phyloP scores from a whole-genome alignment of 371 early-diverging fungal species.

The Mortierella sp. region DNA sequence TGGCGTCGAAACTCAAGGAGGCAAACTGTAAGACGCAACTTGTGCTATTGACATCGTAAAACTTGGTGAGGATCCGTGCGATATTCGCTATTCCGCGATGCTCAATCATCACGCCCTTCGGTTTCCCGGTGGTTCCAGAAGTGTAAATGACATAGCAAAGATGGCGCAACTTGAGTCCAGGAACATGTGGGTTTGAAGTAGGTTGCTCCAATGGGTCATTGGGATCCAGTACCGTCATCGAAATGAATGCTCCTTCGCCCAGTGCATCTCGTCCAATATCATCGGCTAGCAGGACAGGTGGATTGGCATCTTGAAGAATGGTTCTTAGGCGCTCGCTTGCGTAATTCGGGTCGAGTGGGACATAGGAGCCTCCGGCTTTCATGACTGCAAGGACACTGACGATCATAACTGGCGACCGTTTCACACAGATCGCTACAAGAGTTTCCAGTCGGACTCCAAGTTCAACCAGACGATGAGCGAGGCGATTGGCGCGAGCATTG shows the following conservation, averaged over 20 bases:
- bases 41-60: neutral
- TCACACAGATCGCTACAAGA: conserved; percentile 11
- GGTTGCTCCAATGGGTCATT: too few species aligned
- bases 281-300: too few species aligned
- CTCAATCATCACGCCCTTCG: conserved; percentile 60
- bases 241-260: too few species aligned
- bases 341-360: conserved; percentile 6
- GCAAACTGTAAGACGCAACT: neutral
- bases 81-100: conserved; percentile 1
- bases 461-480: conserved; percentile 9
- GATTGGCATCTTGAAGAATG: neutral
- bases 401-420: conserved; percentile 9
- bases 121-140: too few species aligned
- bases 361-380: conserved; percentile 17
- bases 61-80: neutral
- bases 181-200: too few species aligned
- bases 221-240: too few species aligned
- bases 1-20: conserved; percentile 15
- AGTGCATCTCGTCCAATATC: too few species aligned
- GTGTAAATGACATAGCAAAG: too few species aligned
- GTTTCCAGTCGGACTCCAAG: conserved; percentile 8
- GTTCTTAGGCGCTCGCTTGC: neutral
- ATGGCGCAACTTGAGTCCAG: too few species aligned
- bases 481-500: conserved; percentile 4
- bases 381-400: conserved; percentile 5